These are phyloP conservation scores for Daucus carota DNA, from an alignment of 129 eudicot genomes.

Conservation along the genomic window DH1_v3.0 NC_030384.2:48243001-48243500, in stretches of 20 bases:
- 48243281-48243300: slow-evolving; percentile 48
- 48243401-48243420: slow-evolving; percentile 55
- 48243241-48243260: slow-evolving; percentile 42
- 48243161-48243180: neutral
- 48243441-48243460: slow-evolving; percentile 69
- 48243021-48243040: slow-evolving; percentile 37
- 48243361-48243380: slow-evolving; percentile 42
- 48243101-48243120: neutral
- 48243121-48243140: neutral
- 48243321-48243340: slow-evolving; percentile 80
- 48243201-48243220: slow-evolving; percentile 65
- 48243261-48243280: slow-evolving; percentile 34
- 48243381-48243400: slow-evolving; percentile 51
- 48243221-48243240: slow-evolving; percentile 28
- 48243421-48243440: slow-evolving; percentile 66
- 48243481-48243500: neutral
- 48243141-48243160: neutral
- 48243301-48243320: slow-evolving; percentile 54
- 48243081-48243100: neutral
- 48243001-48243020: slow-evolving; percentile 44
- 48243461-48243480: neutral
- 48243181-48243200: slow-evolving; percentile 24
- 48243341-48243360: slow-evolving; percentile 35
- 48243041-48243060: neutral
- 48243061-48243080: neutral